Evolutionary conservation across 2,329 filamentous ascomycete genomes (phyloP), one percentile per base, ranked within the genome.

Genomic region (Aspergillus sp.): DNA sequence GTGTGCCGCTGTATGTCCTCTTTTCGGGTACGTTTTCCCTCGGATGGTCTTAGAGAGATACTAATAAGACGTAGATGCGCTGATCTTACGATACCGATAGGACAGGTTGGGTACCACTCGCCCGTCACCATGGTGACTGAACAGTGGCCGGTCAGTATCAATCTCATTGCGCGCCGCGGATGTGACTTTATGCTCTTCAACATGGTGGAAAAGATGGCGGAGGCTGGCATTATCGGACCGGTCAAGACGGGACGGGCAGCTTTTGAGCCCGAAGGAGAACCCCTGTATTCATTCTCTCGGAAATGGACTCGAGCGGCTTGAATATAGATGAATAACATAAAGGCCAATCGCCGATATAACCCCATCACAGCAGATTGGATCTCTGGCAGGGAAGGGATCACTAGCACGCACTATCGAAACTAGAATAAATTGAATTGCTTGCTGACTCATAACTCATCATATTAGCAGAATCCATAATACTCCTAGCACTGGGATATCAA

Each of bases 111-210:
- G 1, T 55, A 57, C 5, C 5, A 43, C 2, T 55, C 53, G 13
- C 53, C 49, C 3, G 47, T 54, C 2, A 53, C 40, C 1, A 42
- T 17, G 36, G 14, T 47, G 16, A 41, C 10, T 3, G 49, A 58
- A 32, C 47, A 57, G 29, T 49, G 38, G 34, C 57, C 57, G 3
- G 47, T 57, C 19, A 50, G 34, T 1, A 36, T 58, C 1, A 50
- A 55, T 19, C 16, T 58, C 20, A 50, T 57, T 2, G 52, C 45
- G 14, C 46, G 57, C 14, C 19, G 55, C 5, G 57, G 55, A n/a
- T 58, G 57, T n/a, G 54, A 58, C 29, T 53, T 55, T 34, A 47
- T 58, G 34, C 14, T 58, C 1, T 56, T 55, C 21, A 49, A 57
- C 17, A 41, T 58, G 45, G 31, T 58, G 2, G 52, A 53, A 19